Conservation (phyloP, 129 eudicot genomes). For the Heracleum sosnowskyi region DNA sequence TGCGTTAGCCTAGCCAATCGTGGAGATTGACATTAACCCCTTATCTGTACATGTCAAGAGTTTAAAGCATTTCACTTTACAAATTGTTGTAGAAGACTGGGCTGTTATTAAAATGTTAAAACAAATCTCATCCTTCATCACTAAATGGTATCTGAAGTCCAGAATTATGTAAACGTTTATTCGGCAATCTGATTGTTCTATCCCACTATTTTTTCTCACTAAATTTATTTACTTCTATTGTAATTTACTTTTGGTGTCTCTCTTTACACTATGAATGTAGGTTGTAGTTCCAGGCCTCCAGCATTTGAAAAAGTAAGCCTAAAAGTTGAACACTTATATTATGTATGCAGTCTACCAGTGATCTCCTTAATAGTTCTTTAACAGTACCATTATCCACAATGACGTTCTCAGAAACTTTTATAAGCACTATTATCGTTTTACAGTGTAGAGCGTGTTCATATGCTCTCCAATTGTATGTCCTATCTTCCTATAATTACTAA, state of each 20-base stretch:
- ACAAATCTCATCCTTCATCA: not conserved
- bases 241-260: not conserved
- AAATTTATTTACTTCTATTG: not conserved
- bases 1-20: not conserved
- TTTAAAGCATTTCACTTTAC: too few relatives aligned
- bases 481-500: not conserved
- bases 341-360: not conserved
- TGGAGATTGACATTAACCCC: not conserved
- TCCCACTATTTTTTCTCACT: not conserved
- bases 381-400: not conserved
- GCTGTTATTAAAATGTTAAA: not conserved
- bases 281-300: not conserved
- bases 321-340: not conserved
- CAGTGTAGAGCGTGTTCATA: not conserved
- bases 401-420: not conserved
- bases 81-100: not conserved
- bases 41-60: too few relatives aligned
- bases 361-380: not conserved
- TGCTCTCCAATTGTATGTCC: not conserved
- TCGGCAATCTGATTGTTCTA: not conserved
- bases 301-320: not conserved
- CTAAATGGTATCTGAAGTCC: not conserved
- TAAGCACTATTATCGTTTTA: not conserved
- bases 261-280: not conserved
- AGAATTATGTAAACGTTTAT: not conserved